Conservation (phyloP, 306 rosid genomes). For the Cicer yamashitae region DNA sequence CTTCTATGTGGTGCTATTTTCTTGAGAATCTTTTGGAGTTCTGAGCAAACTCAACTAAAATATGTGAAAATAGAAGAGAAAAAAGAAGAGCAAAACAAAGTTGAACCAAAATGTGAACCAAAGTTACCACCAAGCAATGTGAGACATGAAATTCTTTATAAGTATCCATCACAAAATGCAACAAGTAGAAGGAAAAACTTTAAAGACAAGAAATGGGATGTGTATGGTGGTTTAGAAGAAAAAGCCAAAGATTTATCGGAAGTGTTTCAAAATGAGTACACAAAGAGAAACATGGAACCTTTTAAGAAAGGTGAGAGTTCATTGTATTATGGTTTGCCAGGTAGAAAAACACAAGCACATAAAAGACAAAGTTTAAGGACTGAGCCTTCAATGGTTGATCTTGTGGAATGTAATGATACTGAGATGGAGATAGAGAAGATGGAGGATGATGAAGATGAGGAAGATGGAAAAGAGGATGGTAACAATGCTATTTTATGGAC, state of each 20-base stretch:
- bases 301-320: slow-evolving; percentile 47
- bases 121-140: slow-evolving; percentile 9
- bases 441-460: slow-evolving; percentile 55
- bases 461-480: slow-evolving; percentile 50
- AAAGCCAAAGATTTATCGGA: slow-evolving; percentile 33
- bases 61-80: slow-evolving; percentile 41
- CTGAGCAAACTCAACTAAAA: slow-evolving; percentile 58
- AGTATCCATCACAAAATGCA: slow-evolving; percentile 47
- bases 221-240: slow-evolving; percentile 44
- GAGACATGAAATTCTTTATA: slow-evolving; percentile 35
- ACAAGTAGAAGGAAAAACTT: slow-evolving; percentile 61
- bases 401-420: slow-evolving; percentile 2
- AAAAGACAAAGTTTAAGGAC: slow-evolving; percentile 41
- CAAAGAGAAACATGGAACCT: not conserved
- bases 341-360: slow-evolving; percentile 20
- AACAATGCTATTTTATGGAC: slow-evolving; percentile 84
- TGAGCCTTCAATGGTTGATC: slow-evolving; percentile 47
- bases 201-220: slow-evolving; percentile 52
- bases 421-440: slow-evolving; percentile 39
- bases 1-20: slow-evolving; percentile 58
- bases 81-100: slow-evolving; percentile 30
- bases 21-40: slow-evolving; percentile 71
- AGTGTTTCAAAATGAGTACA: slow-evolving; percentile 37
- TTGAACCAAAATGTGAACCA: slow-evolving; percentile 4
- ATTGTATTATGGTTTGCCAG: slow-evolving; percentile 26